Conservation (phyloP, 257 asterid genomes). For the Phtheirospermum japonicum region DNA sequence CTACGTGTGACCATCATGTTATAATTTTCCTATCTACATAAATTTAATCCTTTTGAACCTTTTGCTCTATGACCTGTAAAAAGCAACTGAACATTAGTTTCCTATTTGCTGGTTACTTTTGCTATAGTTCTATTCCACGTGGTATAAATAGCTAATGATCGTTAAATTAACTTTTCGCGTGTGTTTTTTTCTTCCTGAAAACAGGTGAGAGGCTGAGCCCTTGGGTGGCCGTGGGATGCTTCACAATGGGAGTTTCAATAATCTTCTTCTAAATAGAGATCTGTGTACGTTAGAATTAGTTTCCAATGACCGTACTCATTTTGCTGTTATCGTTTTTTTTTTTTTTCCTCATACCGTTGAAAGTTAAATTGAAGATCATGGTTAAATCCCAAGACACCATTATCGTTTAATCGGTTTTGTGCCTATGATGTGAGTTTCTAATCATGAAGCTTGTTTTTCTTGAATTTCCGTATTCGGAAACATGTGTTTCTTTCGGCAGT, state of each 20-base stretch:
- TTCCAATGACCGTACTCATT: constrained; percentile 18
- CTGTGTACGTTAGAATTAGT: constrained; percentile 4
- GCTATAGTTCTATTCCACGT: no score
- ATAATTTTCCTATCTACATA: not conserved
- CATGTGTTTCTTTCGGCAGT: not conserved
- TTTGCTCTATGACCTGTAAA: no score
- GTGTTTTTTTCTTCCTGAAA: not conserved
- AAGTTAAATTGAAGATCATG: constrained; percentile 11
- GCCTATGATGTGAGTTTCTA: constrained; percentile 7
- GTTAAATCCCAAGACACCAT: constrained; percentile 11
- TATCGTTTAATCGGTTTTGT: not conserved
- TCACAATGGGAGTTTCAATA: constrained; percentile 75
- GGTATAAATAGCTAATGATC: no score
- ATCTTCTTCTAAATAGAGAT: constrained; percentile 59
- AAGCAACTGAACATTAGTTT: not conserved
- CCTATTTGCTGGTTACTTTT: not conserved
- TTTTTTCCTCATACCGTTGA: constrained; percentile 10
- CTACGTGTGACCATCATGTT: constrained; percentile 1
- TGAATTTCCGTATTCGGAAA: not conserved
- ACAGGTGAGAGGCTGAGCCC: constrained; percentile 90
- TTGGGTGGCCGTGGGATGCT: constrained; percentile 85
- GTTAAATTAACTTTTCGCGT: not conserved
- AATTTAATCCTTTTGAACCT: no score
- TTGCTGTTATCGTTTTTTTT: constrained; percentile 21
- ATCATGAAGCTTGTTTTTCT: constrained; percentile 28